These are phyloP conservation scores for Gaeumannomyces tritici DNA, from an alignment of 2,329 filamentous ascomycete genomes.

Conservation along the genomic window DNA sequence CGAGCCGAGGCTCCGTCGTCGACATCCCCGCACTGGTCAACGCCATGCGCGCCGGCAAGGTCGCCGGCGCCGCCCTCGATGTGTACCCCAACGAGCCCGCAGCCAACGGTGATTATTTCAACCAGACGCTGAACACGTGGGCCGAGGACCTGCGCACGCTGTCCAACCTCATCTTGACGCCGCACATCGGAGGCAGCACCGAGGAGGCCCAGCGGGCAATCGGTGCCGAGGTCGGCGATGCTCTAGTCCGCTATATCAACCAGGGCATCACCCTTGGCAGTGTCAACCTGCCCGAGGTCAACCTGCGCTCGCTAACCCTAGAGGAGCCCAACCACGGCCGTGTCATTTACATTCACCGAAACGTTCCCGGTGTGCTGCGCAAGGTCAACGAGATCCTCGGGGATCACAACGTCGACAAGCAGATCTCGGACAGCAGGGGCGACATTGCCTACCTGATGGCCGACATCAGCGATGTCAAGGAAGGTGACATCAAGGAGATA, in stretches of 20 bases:
- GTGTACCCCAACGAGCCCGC: constrained; percentile 92
- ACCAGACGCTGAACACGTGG: constrained; percentile 72
- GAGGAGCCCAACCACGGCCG: constrained; percentile 86
- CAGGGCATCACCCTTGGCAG: constrained; percentile 84
- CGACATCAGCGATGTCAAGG: constrained; percentile 81
- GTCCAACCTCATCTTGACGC: constrained; percentile 90
- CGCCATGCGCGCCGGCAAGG: constrained; percentile 73
- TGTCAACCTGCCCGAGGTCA: constrained; percentile 95
- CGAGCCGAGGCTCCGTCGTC: constrained; percentile 85
- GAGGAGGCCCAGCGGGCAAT: constrained; percentile 97
- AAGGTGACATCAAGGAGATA: constrained; percentile 74
- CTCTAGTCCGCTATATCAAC: constrained; percentile 90
- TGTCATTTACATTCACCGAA: constrained; percentile 93
- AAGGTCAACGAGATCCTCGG: constrained; percentile 92
- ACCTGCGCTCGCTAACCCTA: constrained; percentile 77
- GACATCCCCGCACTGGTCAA: constrained; percentile 88
- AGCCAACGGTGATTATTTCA: constrained; percentile 94
- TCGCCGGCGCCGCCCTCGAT: constrained; percentile 91
- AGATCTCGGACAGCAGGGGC: constrained; percentile 91
- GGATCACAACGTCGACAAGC: constrained; percentile 97
- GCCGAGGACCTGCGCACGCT: constrained; percentile 73
- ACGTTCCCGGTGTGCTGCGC: constrained; percentile 88
- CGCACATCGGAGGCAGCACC: constrained; percentile 94
- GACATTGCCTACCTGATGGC: constrained; percentile 97
- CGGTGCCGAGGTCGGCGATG: constrained; percentile 82